Evolutionary conservation across 2,329 filamentous ascomycete species (phyloP).

Genomic region (Pseudonectria buxi): DNA sequence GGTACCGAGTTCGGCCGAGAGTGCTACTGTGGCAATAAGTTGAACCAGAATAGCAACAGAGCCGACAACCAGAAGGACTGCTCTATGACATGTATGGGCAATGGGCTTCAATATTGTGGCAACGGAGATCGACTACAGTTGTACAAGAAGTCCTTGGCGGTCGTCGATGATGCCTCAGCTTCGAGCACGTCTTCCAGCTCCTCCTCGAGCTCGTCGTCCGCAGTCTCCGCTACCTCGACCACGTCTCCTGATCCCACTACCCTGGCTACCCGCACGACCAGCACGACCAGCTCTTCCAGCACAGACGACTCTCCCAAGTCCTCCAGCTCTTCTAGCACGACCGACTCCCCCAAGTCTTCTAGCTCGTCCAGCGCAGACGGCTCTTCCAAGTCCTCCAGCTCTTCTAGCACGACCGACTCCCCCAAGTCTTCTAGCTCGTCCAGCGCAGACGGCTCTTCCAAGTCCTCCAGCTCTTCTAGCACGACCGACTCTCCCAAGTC

Average conservation of each 20-base stretch:
- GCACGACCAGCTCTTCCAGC: background rate
- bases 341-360: slow-evolving; percentile 2
- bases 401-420: slow-evolving; percentile 2
- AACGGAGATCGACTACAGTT: slow-evolving; percentile 27
- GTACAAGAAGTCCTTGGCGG: slow-evolving; percentile 17
- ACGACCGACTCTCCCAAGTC: too few species aligned
- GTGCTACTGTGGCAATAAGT: slow-evolving; percentile 32
- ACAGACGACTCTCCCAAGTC: background rate
- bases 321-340: background rate
- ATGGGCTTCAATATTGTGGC: slow-evolving; percentile 29
- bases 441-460: too few species aligned
- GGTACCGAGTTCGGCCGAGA: slow-evolving; percentile 31
- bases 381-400: background rate
- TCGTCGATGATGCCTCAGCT: slow-evolving; percentile 1
- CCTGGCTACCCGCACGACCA: too few species aligned
- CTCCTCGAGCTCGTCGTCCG: background rate
- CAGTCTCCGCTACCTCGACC: background rate
- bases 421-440: too few species aligned
- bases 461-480: too few species aligned
- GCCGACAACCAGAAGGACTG: slow-evolving; percentile 27
- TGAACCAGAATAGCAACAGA: slow-evolving; percentile 22
- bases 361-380: background rate
- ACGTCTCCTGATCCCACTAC: slow-evolving; percentile 2
- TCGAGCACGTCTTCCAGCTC: too few species aligned
- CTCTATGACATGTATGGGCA: slow-evolving; percentile 26